Conservation (phyloP, 1,284 basidiomycete genomes). For the Tylopilus sp. region DNA sequence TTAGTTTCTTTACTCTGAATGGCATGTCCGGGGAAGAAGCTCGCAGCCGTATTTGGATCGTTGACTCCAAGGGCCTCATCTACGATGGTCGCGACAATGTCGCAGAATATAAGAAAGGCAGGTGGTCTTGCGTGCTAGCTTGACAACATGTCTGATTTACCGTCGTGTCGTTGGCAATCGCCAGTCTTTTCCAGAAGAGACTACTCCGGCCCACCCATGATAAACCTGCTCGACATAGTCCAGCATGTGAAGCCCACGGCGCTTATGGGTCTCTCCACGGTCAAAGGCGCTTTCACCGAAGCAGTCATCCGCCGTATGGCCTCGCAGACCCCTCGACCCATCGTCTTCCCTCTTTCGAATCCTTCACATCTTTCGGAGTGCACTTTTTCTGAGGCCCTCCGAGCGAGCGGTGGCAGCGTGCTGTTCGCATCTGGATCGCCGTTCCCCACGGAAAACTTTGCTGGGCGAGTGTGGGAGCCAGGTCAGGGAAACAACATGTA, state of each 20-base stretch:
- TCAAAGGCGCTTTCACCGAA: slow-evolving; percentile 76
- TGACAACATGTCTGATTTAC: neutral
- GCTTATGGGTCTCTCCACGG: slow-evolving; percentile 86
- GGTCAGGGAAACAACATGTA: slow-evolving; percentile 94
- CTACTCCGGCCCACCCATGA: slow-evolving; percentile 72
- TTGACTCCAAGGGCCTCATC: slow-evolving; percentile 84
- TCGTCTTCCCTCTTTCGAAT: slow-evolving; percentile 96
- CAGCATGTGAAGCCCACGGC: slow-evolving; percentile 87
- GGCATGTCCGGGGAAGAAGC: slow-evolving; percentile 77
- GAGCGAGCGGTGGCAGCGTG: slow-evolving; percentile 66
- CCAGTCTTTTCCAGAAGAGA: slow-evolving; percentile 81
- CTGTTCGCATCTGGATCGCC: slow-evolving; percentile 92
- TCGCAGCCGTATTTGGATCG: slow-evolving; percentile 73
- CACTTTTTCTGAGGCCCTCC: slow-evolving; percentile 80
- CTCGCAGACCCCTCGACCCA: slow-evolving; percentile 79
- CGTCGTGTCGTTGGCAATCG: neutral
- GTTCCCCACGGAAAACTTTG: slow-evolving; percentile 64
- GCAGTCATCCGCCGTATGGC: slow-evolving; percentile 79
- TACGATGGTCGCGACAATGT: slow-evolving; percentile 60
- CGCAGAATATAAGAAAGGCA: slow-evolving; percentile 80
- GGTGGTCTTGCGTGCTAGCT: slow-evolving; percentile 31
- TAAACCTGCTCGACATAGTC: slow-evolving; percentile 74
- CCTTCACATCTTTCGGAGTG: slow-evolving; percentile 83
- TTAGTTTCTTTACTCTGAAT: slow-evolving; percentile 81
- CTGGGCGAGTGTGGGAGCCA: slow-evolving; percentile 64